Percentiles rank a stretch among this genome's conserved stretches.
These are phyloP conservation scores for Lipomyces mesembrius DNA, from an alignment of 805 yeast genomes.

Conservation along the genomic window DNA sequence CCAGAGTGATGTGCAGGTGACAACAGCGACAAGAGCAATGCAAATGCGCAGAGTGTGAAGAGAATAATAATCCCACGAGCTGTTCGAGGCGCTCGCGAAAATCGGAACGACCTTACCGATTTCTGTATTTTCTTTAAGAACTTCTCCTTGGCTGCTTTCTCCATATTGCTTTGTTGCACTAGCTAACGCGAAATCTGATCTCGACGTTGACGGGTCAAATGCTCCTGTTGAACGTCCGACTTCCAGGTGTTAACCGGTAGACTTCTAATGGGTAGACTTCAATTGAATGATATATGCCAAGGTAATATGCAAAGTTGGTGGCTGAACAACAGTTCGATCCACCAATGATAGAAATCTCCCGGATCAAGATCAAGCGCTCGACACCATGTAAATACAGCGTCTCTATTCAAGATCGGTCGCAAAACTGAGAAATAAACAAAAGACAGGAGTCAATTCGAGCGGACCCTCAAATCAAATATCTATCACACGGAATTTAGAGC, in stretches of 20 bases:
- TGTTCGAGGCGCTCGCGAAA: conserved; percentile 24
- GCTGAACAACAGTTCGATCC: not conserved
- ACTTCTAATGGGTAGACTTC: not conserved
- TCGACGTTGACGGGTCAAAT: not conserved
- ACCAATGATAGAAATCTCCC: not conserved
- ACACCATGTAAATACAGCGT: not conserved
- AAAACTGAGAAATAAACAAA: not conserved
- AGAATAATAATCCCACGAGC: conserved; percentile 15
- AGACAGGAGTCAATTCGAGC: not conserved
- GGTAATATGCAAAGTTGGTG: not conserved
- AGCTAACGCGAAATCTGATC: not conserved
- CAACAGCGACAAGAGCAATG: conserved; percentile 16
- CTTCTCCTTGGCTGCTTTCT: conserved; percentile 1
- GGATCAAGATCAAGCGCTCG: not conserved
- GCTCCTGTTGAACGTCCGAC: not conserved
- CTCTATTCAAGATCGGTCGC: not conserved
- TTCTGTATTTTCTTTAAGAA: conserved; percentile 17
- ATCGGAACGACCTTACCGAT: conserved; percentile 24
- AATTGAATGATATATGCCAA: not conserved
- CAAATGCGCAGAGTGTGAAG: conserved; percentile 1
- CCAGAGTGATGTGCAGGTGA: conserved; percentile 4
- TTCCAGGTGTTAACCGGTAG: not conserved
- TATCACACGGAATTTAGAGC: not conserved
- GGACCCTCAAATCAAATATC: not conserved
- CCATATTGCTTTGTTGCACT: not conserved